phyloP scores from a whole-genome alignment of 768 basidiomycete species.

The Naganishia onofrii region DNA sequence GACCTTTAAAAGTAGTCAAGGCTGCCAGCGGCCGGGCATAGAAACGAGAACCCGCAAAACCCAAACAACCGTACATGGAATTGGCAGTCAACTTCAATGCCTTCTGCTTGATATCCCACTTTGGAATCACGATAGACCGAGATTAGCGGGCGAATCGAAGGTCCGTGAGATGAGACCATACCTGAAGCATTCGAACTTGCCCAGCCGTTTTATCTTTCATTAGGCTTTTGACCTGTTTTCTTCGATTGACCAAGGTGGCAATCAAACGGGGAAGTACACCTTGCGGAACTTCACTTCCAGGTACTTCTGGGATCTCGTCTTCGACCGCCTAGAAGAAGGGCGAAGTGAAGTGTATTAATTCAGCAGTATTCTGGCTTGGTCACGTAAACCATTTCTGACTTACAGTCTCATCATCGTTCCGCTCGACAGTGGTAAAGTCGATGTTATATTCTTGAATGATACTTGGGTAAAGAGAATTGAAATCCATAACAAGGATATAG shows the following conservation, averaged over 20 bases:
- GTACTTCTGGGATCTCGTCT: constrained; percentile 87
- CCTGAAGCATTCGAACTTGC: constrained; percentile 77
- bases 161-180: constrained; percentile 45
- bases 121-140: background rate
- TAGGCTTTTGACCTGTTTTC: constrained; percentile 81
- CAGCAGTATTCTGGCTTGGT: background rate
- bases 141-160: background rate
- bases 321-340: constrained; percentile 59
- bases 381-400: constrained; percentile 24
- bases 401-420: constrained; percentile 56
- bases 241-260: constrained; percentile 87
- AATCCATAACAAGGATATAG: constrained; percentile 98
- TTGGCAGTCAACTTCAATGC: constrained; percentile 97
- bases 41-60: constrained; percentile 94
- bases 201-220: constrained; percentile 80
- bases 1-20: constrained; percentile 93
- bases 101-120: constrained; percentile 97
- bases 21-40: constrained; percentile 96
- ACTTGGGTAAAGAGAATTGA: constrained; percentile 97
- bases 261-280: constrained; percentile 97
- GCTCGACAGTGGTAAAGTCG: constrained; percentile 93
- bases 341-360: constrained; percentile 18
- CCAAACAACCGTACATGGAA: constrained; percentile 99
- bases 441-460: constrained; percentile 99
- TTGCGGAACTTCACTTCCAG: constrained; percentile 65